Base-by-base conservation (phyloP, 2,329 filamentous ascomycete species). In the Colletotrichum sp. region DNA sequence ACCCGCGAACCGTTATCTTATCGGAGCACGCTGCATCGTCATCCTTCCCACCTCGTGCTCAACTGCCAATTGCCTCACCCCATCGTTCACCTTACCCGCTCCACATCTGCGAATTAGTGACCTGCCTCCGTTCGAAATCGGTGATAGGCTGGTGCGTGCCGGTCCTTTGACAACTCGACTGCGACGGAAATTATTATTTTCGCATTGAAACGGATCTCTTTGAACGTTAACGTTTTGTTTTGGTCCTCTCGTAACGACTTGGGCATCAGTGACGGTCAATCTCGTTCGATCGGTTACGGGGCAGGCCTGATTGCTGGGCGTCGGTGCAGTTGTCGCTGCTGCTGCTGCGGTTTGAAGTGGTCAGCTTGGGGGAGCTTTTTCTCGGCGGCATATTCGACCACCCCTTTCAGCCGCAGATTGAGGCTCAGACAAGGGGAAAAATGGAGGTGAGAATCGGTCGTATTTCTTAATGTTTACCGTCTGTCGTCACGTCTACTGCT, bases 61-160 rank as follows among this genome's bases (percentile, higher is more conserved):
- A 66, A 48, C 65, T 65, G 65, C 69, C 72, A 74, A 70, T 76
- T 75, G 71, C 75, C 65, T 75, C 62, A 64, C 66, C 43, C 71
- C 28, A 18, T 66, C 72, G 27, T 61, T 43, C 43, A 39, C 55
- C 69, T 72, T 62, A 58, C 39, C 58, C 56, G 56, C 69, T 72
- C 69, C 69, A 75, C 72, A 75, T 36, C 62, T 75, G 55, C 55
- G 43, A 62, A 70, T 65, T 66, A 74, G 32, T 43, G 70, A 71
- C 70, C 43, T 66, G 28, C 36, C 32, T 48, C 60, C 48, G 58
- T 16, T 64, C 43, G 15, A 64, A 48, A 32, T n/a, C 74, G 15
- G 36, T 75, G 58, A 58, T 74, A 68, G 70, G 76, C 60, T 66
- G 66, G 62, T 30, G 43, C 32, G 68, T 18, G 62, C 28, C 27